Evolutionary conservation across 495 filamentous ascomycete genomes (phyloP), one percentile per base, ranked within the genome.

Genomic region (Clavariopsis aquatica): DNA sequence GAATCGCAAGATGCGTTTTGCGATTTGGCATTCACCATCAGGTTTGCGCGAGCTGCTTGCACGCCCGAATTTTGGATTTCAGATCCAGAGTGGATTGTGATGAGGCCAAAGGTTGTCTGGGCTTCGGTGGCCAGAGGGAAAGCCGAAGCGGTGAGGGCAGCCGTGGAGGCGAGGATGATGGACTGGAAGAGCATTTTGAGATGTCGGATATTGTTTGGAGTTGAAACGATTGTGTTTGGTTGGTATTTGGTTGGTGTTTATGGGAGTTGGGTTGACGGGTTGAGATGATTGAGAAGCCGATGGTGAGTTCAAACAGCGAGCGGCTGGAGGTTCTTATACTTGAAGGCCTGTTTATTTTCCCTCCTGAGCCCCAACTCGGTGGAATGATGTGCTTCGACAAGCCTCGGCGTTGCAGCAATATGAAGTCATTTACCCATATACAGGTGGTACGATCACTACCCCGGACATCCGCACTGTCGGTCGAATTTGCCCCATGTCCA

Each of bases 41-140:
- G 51, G 69, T 75, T 76, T 71, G 71, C 73, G 71, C 74, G 68
- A 10, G 76, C 74, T 7, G 81, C 82, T 46, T 74, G 70, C 69
- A 79, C 74, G 57, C 57, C 43, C 17, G 72, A 62, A 63, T 80
- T 75, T 59, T 83, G 80, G 9, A 83, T 77, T 10, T 63, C 73
- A 51, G 71, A 77, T 41, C 72, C 80, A 9, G 81, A 83, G 46
- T 76, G 77, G 41, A 82, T 77, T 49, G 81, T 69, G 68, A 82
- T 72, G 41, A 84, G 57, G 60, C 74, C 72, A 62, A 84, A 84
- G 47, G 73, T 53, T 1, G 3, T 31, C 15, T 45, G 19, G 6
- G 23, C 46, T n/a, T 7, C 12, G 23, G 31, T n/a, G 1, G 31
- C n/a, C 12, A 26, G 9, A 1, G 59, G 59, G 19, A 45, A 26